Conservation (phyloP, 2,329 filamentous ascomycete species). For the Mollisiaceae sp. region DNA sequence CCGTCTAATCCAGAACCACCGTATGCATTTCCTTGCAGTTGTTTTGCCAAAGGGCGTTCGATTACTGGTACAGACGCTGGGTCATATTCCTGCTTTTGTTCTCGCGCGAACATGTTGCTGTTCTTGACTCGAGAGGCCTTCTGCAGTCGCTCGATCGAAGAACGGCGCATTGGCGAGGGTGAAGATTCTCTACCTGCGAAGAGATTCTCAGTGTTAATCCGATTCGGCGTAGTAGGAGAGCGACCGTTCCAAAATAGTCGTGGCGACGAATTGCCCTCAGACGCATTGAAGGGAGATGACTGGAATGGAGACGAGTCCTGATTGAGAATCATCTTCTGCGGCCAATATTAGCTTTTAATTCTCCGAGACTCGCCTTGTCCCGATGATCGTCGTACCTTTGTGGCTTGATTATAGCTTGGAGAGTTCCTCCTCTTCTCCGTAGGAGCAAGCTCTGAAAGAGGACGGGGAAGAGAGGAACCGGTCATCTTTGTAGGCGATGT, state of each 20-base stretch:
- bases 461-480: conserved; percentile 64
- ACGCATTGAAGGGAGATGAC: conserved; percentile 71
- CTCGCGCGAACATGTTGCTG: conserved; percentile 94
- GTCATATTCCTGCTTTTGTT: conserved; percentile 92
- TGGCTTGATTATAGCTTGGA: conserved; percentile 81
- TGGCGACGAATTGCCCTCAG: conserved; percentile 70
- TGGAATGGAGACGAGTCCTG: conserved; percentile 85
- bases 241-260: conserved; percentile 88
- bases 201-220: conserved; percentile 72
- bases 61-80: conserved; percentile 76
- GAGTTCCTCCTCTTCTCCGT: conserved; percentile 89
- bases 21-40: conserved; percentile 74
- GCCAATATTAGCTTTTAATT: conserved; percentile 37
- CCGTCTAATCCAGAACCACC: conserved; percentile 61
- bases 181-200: conserved; percentile 60
- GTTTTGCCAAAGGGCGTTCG: conserved; percentile 79
- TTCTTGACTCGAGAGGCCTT: conserved; percentile 95
- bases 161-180: conserved; percentile 75
- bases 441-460: conserved; percentile 87
- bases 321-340: conserved; percentile 69
- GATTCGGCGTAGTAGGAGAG: conserved; percentile 69
- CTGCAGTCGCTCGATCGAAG: conserved; percentile 94
- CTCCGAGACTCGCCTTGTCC: conserved; percentile 31
- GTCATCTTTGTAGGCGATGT: conserved; percentile 68
- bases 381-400: conserved; percentile 61